Evolutionary conservation across 2,329 filamentous ascomycete species (phyloP), one percentile per base, ranked within the genome.

Genomic region (Fusarium brachygibbosum): DNA sequence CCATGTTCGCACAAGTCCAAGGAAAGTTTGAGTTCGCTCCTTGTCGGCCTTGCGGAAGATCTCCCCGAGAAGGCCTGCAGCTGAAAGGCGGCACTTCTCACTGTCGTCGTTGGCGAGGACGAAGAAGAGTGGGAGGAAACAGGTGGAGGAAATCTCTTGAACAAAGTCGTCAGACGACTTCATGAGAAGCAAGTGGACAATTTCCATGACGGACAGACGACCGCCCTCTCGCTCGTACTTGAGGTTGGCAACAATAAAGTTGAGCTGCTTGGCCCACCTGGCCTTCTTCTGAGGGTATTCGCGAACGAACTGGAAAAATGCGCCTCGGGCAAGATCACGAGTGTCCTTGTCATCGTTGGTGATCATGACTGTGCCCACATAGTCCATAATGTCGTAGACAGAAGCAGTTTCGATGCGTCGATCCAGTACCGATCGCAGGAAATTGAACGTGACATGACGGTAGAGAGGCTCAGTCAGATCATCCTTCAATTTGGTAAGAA

Each of bases 241-340:
- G 69, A 99, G 84, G 75, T 99, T 99, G 74, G 93, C 92, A 50
- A 97, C 87, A 49, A 99, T 85, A 77, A 98, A 99, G 58, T 87
- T 89, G 51, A 98, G 86, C 76, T 98, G 95, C 77, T 97, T 97
- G 38, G 88, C 87, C 90, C 96, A 97, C 16, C 96, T 87, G 67
- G 90, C 92, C 79, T 94, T 94, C 74, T 92, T 93, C 78, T 98
- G 96, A 0, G 96, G 95, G 76, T 98, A 99, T 55, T 98, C 94
- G 70, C 94, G 89, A 58, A 99, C 83, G 81, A 99, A 99, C 71
- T 98, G 93, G 79, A 97, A 91, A 79, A 97, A 99, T 16, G 93
- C 91, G 21, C 93, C 93, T 58, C 96, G 87, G 16, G 95, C 94
- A 37, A 97, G 84, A 77, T 98, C 93, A 53, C 96, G 88, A 4